Percentiles rank a stretch among this genome's conserved stretches.
Conservation (phyloP, 805 yeast genomes). For the Barnettozyma wickerhamii region DNA sequence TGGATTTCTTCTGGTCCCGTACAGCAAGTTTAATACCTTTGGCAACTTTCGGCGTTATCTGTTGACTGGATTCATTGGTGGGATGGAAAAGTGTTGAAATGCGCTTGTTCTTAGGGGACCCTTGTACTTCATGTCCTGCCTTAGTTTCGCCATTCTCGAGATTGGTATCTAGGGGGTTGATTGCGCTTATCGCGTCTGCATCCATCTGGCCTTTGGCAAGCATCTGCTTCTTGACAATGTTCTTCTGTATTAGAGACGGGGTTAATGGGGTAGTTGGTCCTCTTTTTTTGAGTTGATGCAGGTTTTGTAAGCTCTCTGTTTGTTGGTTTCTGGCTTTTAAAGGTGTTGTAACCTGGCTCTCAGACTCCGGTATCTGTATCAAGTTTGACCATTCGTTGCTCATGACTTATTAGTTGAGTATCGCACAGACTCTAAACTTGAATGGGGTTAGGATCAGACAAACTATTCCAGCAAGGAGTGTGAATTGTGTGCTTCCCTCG, state of each 20-base stretch:
- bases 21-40: constrained; percentile 25
- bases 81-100: too few relatives aligned
- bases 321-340: constrained; percentile 15
- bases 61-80: too few relatives aligned
- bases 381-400: constrained; percentile 13
- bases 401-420: constrained; percentile 1
- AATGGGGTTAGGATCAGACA: too few relatives aligned
- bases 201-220: not conserved
- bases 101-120: constrained; percentile 24
- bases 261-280: constrained; percentile 27
- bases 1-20: constrained; percentile 21
- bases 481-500: too few relatives aligned
- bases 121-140: constrained; percentile 5
- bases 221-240: constrained; percentile 19
- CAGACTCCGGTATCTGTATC: constrained; percentile 10
- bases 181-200: not conserved
- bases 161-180: not conserved
- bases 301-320: constrained; percentile 13
- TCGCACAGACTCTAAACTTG: too few relatives aligned
- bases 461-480: too few relatives aligned
- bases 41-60: constrained; percentile 21
- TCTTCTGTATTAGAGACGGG: constrained; percentile 23
- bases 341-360: constrained; percentile 18
- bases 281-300: constrained; percentile 18
- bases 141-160: too few relatives aligned